A percentile compares a stretch with the other conserved stretches of the same genome.
phyloP scores from a whole-genome alignment of 441 rosid genomes.

The Theobroma grandiflorum region DNA sequence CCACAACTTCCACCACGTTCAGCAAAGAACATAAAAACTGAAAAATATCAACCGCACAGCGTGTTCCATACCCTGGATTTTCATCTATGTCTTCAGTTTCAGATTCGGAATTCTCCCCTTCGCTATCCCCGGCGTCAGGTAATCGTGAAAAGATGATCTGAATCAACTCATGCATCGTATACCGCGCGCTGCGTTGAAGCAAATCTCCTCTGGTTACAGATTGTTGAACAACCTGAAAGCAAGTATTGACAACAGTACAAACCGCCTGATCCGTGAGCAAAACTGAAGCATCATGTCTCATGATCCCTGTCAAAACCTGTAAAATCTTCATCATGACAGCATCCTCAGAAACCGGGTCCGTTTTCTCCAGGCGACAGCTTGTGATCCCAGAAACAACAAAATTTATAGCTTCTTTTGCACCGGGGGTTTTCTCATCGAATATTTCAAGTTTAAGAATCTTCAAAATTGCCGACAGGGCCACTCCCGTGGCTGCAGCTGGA shows the following conservation, averaged over 20 bases:
- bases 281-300: conserved; percentile 74
- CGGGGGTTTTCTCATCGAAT: conserved; percentile 81
- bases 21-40: conserved; percentile 82
- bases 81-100: conserved; percentile 60
- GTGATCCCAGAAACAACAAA: conserved; percentile 64
- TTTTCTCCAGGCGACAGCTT: conserved; percentile 77
- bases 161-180: conserved; percentile 82
- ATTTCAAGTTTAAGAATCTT: conserved; percentile 72
- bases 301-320: conserved; percentile 63
- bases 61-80: conserved; percentile 67
- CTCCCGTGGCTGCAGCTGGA: conserved; percentile 76
- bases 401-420: conserved; percentile 72
- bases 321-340: conserved; percentile 85
- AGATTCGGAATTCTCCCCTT: conserved; percentile 62
- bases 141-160: conserved; percentile 77
- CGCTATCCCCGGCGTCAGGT: conserved; percentile 60
- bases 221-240: conserved; percentile 92
- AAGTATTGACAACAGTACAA: conserved; percentile 81
- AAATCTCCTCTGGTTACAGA: conserved; percentile 72
- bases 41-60: conserved; percentile 74
- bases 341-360: conserved; percentile 65
- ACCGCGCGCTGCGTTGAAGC: conserved; percentile 77
- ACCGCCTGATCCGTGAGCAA: conserved; percentile 71
- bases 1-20: conserved; percentile 73
- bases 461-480: conserved; percentile 66